Conservation (phyloP, 495 filamentous ascomycete species). For the Podospora tetraspora region DNA sequence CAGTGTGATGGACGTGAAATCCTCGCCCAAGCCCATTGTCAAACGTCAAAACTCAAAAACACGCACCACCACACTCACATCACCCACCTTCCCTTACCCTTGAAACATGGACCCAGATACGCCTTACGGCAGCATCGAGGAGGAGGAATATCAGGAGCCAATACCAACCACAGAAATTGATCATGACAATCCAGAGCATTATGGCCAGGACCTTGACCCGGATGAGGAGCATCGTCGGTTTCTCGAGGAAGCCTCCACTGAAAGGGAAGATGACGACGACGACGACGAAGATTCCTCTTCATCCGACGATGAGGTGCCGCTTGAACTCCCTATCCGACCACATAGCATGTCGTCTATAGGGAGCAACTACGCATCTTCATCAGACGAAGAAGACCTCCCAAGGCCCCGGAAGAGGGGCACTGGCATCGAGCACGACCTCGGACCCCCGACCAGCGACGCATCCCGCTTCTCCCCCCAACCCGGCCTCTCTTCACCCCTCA, state of each 20-base stretch:
- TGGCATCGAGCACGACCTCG: not conserved
- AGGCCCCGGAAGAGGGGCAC: not conserved
- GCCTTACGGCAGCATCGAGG: not conserved
- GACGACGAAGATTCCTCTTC: not conserved
- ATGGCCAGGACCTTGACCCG: no score
- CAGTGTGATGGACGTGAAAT: not conserved
- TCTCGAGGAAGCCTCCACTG: not conserved
- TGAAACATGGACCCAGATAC: not conserved
- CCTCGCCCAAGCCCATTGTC: not conserved
- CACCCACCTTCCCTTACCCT: no score
- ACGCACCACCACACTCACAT: not conserved
- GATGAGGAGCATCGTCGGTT: no score
- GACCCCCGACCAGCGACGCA: not conserved
- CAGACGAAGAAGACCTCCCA: constrained; percentile 1
- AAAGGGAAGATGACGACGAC: not conserved
- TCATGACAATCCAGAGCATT: not conserved
- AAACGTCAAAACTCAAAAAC: not conserved
- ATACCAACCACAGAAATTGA: not conserved
- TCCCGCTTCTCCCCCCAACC: not conserved
- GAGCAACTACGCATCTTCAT: constrained; percentile 11
- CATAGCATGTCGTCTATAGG: constrained; percentile 2
- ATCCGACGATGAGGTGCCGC: not conserved
- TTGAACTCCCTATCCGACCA: not conserved
- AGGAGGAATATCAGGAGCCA: not conserved
- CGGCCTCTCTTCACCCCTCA: constrained; percentile 2